phyloP scores from a whole-genome alignment of 305 asterid genomes.

The Fraxinus angustifolia region DNA sequence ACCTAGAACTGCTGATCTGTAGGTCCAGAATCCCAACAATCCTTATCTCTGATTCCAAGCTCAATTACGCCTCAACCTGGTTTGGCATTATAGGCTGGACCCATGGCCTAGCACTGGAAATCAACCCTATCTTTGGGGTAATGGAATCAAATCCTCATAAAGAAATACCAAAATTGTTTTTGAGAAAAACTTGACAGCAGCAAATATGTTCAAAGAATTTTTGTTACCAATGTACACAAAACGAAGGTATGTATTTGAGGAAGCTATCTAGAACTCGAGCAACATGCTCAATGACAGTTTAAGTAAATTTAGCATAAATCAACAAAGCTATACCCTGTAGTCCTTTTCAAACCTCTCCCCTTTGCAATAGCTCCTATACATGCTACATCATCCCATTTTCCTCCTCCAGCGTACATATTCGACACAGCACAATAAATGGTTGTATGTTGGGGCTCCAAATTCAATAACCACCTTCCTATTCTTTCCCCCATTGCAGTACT shows the following conservation, averaged over 20 bases:
- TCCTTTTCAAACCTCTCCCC: slow-evolving; percentile 40
- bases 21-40: neutral
- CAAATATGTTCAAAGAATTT: neutral
- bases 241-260: neutral
- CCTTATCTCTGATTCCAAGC: neutral
- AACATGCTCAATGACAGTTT: neutral
- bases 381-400: slow-evolving; percentile 51
- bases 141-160: neutral
- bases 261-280: neutral
- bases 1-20: neutral
- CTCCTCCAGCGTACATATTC: slow-evolving; percentile 48
- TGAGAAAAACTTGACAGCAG: neutral
- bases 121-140: neutral
- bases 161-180: neutral
- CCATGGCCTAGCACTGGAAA: neutral
- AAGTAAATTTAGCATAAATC: slow-evolving; percentile 20
- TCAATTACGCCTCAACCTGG: neutral
- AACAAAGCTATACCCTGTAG: slow-evolving; percentile 45
- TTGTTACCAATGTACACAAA: neutral
- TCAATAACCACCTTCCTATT: slow-evolving; percentile 43
- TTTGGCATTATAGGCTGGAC: neutral
- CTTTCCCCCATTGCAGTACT: slow-evolving; percentile 40
- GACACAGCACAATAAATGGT: slow-evolving; percentile 45
- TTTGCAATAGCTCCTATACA: slow-evolving; percentile 33
- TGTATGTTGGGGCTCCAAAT: slow-evolving; percentile 37